A percentile compares a stretch with the other conserved stretches of the same genome.
Conservation (phyloP, 352 stramenopile species). For the Pythium diclinum region DNA sequence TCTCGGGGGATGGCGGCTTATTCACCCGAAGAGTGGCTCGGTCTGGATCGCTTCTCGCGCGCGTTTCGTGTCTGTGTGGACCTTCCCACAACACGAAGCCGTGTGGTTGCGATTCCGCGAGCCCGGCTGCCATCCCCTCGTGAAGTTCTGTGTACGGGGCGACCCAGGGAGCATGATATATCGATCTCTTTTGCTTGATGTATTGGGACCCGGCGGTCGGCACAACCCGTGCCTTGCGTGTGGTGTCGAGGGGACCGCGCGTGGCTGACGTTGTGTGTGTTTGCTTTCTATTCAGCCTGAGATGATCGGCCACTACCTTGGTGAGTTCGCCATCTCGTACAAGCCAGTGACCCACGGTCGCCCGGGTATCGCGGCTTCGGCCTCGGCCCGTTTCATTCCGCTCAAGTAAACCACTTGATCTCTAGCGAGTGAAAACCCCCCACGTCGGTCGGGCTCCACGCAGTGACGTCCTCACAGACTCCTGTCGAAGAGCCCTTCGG, state of each 20-base stretch:
- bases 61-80: not conserved
- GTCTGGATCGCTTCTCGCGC: not conserved
- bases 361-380: slow-evolving; percentile 97
- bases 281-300: slow-evolving; percentile 75
- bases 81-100: not conserved
- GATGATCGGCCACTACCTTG: slow-evolving; percentile 99
- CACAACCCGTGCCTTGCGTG: slow-evolving; percentile 22
- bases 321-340: slow-evolving; percentile 99
- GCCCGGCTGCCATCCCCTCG: slow-evolving; percentile 65
- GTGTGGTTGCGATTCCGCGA: not conserved
- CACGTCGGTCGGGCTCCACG: not conserved
- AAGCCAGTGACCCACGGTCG: slow-evolving; percentile 98
- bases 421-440: not conserved
- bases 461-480: slow-evolving; percentile 13
- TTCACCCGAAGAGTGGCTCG: slow-evolving; percentile 63
- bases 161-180: slow-evolving; percentile 72
- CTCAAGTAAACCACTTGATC: slow-evolving; percentile 90
- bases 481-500: slow-evolving; percentile 16
- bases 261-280: slow-evolving; percentile 20
- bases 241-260: slow-evolving; percentile 16
- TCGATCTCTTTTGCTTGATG: slow-evolving; percentile 13
- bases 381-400: slow-evolving; percentile 98
- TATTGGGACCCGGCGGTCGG: slow-evolving; percentile 21
- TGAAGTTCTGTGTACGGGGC: slow-evolving; percentile 89
- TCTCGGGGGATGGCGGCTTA: slow-evolving; percentile 81